Base-by-base conservation (phyloP, 2,329 filamentous ascomycete genomes). In the Aspergillus novoparasiticus region DNA sequence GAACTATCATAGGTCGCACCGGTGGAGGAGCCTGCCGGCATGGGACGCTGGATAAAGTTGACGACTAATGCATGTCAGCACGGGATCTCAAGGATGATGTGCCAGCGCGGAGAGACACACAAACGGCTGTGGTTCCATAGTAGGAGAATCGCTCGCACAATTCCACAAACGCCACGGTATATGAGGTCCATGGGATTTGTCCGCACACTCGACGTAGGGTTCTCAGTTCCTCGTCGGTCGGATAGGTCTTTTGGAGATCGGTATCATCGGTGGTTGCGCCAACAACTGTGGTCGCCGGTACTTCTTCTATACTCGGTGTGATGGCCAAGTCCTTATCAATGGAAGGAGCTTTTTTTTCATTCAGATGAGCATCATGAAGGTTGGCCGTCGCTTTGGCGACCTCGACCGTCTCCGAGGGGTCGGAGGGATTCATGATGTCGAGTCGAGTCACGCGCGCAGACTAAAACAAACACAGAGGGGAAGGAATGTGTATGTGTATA, bases 81-180 rank as follows among this genome's bases (percentile, higher is more conserved):
- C 32, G 48, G 16, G 16, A 21, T 23, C 19, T 16, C 26, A 11
- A n/a, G 48, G 45, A 48, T 16, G 19, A n/a, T 19, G 19, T 28
- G 1, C 6, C 32, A 28, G 43, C 14, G n/a, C 11, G 61, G 46
- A 16, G 45, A 1, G 16, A 81, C 82, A 66, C 81, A 85, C 89
- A 91, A 43, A 91, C 81, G 32, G 88, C 84, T 50, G 86, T 85
- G 5, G 88, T 89, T 60, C 90, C 90, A 72, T 93, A 92, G 85
- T 92, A 93, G 16, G 88, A 90, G 79, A 91, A 92, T 56, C 90
- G 88, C 79, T 93, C 90, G 79, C 88, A 91, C 61, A 92, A 80
- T 78, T 93, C 90, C 63, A 90, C 86, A 65, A 92, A 87, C 55
- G 89, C 89, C 63, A 93, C 86, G 30, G 87, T 88, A 78, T 87